Percentiles rank a stretch among this genome's conserved stretches.
Conservation (phyloP, 495 filamentous ascomycete genomes). For the Trichoderma parareesei region DNA sequence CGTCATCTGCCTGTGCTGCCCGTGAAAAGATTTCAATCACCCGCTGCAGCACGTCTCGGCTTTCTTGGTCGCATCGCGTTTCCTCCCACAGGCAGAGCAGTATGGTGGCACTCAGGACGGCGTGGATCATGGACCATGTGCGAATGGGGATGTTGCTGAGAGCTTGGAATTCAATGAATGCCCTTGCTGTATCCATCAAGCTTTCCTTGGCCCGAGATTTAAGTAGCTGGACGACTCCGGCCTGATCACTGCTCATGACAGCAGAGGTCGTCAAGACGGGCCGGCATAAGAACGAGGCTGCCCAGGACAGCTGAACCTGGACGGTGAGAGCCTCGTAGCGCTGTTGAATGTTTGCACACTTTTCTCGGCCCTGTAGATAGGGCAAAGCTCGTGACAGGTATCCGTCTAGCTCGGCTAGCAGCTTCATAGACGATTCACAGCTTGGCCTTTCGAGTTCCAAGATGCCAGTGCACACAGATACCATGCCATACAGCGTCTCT, state of each 20-base stretch:
- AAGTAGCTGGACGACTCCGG: neutral
- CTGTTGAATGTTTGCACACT: neutral
- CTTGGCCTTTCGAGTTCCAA: neutral
- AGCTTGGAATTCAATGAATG: neutral
- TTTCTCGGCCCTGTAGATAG: neutral
- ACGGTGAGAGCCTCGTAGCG: neutral
- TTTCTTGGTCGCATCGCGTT: neutral
- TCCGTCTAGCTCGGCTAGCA: neutral
- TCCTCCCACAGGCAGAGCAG: neutral
- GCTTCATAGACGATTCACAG: neutral
- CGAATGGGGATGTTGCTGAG: neutral
- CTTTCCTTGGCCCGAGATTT: neutral
- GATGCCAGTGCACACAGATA: neutral
- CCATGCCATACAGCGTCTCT: neutral
- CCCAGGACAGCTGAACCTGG: neutral
- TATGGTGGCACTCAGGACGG: neutral
- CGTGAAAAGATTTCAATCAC: conserved; percentile 1
- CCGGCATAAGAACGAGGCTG: neutral
- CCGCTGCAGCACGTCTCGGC: conserved; percentile 1
- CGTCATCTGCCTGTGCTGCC: neutral
- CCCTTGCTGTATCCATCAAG: neutral
- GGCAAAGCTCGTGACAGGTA: neutral
- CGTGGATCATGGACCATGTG: neutral
- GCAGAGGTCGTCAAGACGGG: neutral
- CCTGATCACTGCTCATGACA: neutral